Base-by-base conservation (phyloP, 2,329 filamentous ascomycete genomes). In the Neofusicoccum cordaticola region DNA sequence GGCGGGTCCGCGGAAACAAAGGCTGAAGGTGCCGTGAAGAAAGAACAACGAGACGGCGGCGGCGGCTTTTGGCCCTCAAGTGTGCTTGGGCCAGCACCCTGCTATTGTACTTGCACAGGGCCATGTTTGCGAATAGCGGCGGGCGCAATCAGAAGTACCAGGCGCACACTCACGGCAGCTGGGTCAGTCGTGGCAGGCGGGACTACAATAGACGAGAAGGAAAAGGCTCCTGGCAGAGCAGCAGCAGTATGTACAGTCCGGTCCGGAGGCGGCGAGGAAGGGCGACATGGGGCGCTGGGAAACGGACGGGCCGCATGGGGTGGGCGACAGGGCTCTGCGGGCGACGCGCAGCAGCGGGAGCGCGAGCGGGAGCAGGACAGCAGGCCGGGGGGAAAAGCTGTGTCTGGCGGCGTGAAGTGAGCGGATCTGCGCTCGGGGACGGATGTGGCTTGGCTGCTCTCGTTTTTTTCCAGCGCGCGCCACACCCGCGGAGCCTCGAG, bases 121-220 rank as follows among this genome's bases (percentile, higher is more conserved):
- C 62, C 62, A 64, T 64, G 39, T 42, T 64, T 11, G n/a, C 4
- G 15, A 57, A 44, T 17, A 4, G 62, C 8, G 35, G 35, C 35
- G 12, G 35, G 15, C 7, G 35, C 41, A 60, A 60, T 39, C 17
- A 17, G 15, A 44, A 45, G 56, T 1, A 15, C 31, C 3, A 22
- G 22, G 22, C 22, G 22, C 22, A 22, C 22, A 22, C 22, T 22
- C 22, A 22, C 22, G 22, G 22, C 4, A 5, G 27, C 22, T 1
- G 9, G 17, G n/a, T 61, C 34, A 61, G 37, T 22, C 44, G 31
- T 11, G 31, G 7, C 22, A 48, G 19, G 15, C 37, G 8, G 47
- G 35, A 48, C 48, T 41, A 57, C 51, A 64, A 41, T 56, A 57
- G 42, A 58, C 39, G 17, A 64, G 62, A 64, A 62, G 58, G 37